phyloP scores from a whole-genome alignment of 1,284 basidiomycete species.

The Moesziomyces parantarcticus region DNA sequence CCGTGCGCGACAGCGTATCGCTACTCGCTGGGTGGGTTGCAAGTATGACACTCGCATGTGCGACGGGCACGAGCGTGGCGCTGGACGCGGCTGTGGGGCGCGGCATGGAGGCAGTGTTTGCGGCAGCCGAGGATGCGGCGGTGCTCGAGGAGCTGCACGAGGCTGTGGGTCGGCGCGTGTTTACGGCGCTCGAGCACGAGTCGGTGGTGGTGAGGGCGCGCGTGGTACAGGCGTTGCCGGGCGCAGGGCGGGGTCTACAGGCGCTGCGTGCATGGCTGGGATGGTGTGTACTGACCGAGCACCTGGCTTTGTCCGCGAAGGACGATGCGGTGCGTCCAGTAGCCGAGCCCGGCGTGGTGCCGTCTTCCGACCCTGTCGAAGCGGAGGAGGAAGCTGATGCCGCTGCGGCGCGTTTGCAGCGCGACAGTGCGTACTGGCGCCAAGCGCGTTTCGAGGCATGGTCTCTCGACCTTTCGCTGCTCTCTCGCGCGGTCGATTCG shows the following conservation, averaged over 20 bases:
- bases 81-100: slow-evolving; percentile 5
- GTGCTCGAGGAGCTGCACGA: slow-evolving; percentile 9
- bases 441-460: slow-evolving; percentile 7
- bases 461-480: slow-evolving; percentile 17
- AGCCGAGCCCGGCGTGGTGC: neutral
- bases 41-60: slow-evolving; percentile 27
- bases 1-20: slow-evolving; percentile 6
- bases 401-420: neutral
- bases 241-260: slow-evolving; percentile 1
- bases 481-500: slow-evolving; percentile 18
- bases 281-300: slow-evolving; percentile 28
- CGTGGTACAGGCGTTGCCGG: slow-evolving; percentile 20
- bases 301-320: slow-evolving; percentile 6
- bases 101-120: slow-evolving; percentile 13
- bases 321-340: neutral
- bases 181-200: slow-evolving; percentile 6
- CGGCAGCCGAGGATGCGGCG: neutral
- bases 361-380: slow-evolving; percentile 8
- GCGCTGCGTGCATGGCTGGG: slow-evolving; percentile 26
- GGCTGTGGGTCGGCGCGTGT: slow-evolving; percentile 14
- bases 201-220: slow-evolving; percentile 19
- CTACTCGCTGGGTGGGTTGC: slow-evolving; percentile 21
- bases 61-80: slow-evolving; percentile 13
- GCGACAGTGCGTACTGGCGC: slow-evolving; percentile 6
- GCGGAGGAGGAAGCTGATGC: slow-evolving; percentile 8